These are phyloP conservation scores for Heliamphora pulchella DNA, from an alignment of 179 eudicot species.

Conservation along the genomic window DNA sequence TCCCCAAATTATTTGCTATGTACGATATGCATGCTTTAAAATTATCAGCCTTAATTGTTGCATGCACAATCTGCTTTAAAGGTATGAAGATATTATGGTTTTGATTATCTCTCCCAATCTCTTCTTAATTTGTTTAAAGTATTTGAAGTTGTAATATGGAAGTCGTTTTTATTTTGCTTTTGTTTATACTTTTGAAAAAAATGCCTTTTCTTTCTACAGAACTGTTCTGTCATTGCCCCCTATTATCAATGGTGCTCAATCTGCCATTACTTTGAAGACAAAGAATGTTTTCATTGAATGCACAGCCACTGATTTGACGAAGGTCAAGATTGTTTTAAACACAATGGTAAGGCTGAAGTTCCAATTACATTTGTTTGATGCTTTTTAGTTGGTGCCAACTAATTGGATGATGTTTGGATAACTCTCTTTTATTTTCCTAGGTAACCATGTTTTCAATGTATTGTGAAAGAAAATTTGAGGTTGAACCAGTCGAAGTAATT, in stretches of 20 bases:
- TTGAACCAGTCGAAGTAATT: constrained; percentile 85
- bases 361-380: neutral
- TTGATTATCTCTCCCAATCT: neutral
- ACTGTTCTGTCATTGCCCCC: constrained; percentile 94
- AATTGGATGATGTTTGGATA: constrained; percentile 1
- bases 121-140: neutral
- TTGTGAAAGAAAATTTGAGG: constrained; percentile 74
- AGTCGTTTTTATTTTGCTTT: constrained; percentile 1
- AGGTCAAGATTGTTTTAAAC: constrained; percentile 87
- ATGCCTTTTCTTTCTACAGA: constrained; percentile 39
- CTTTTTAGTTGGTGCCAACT: constrained; percentile 13
- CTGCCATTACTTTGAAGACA: constrained; percentile 81
- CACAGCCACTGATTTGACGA: constrained; percentile 94
- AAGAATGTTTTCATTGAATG: constrained; percentile 92
- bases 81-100: neutral
- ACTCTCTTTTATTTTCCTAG: constrained; percentile 28
- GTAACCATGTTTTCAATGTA: constrained; percentile 90
- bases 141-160: neutral
- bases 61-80: neutral
- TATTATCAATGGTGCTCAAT: constrained; percentile 89
- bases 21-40: neutral
- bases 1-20: neutral
- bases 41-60: neutral
- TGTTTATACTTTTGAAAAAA: neutral
- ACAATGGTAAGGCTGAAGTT: constrained; percentile 53